These are phyloP conservation scores for Suhomyces bolitotheri DNA, from an alignment of 1,139 yeast genomes.

Conservation along the genomic window DNA sequence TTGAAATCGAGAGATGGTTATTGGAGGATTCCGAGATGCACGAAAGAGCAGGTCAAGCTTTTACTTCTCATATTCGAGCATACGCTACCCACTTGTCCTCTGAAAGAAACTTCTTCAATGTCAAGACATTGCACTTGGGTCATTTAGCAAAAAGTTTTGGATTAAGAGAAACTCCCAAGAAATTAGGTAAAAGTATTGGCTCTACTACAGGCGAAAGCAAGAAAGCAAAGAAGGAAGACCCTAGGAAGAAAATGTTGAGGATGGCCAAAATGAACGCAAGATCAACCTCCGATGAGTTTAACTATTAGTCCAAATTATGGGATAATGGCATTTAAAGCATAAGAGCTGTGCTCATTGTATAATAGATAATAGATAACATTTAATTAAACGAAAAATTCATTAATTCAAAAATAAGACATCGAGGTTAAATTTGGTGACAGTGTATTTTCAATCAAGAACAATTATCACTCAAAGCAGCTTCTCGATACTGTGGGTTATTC, in stretches of 20 bases:
- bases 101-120: slow-evolving; percentile 78
- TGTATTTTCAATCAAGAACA: too few species aligned
- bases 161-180: slow-evolving; percentile 89
- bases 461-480: slow-evolving; percentile 1
- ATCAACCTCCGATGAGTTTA: slow-evolving; percentile 70
- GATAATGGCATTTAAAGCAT: too few species aligned
- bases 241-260: slow-evolving; percentile 70
- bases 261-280: slow-evolving; percentile 73
- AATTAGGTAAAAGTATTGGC: slow-evolving; percentile 50
- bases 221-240: slow-evolving; percentile 55
- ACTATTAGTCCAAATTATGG: slow-evolving; percentile 36
- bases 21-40: slow-evolving; percentile 64
- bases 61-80: slow-evolving; percentile 87
- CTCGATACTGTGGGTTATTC: slow-evolving; percentile 32
- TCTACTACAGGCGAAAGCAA: slow-evolving; percentile 21
- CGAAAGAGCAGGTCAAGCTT: slow-evolving; percentile 70
- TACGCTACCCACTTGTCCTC: slow-evolving; percentile 90
- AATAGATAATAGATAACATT: too few species aligned
- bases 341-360: slow-evolving; percentile 4
- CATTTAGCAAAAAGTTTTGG: slow-evolving; percentile 96
- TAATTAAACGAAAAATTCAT: background rate
- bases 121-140: slow-evolving; percentile 83
- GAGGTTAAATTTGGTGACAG: too few species aligned
- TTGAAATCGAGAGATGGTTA: slow-evolving; percentile 85
- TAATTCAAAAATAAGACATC: too few species aligned